These are phyloP conservation scores for Suillus luteus DNA, from an alignment of 768 basidiomycete genomes.

Conservation along the genomic window DNA sequence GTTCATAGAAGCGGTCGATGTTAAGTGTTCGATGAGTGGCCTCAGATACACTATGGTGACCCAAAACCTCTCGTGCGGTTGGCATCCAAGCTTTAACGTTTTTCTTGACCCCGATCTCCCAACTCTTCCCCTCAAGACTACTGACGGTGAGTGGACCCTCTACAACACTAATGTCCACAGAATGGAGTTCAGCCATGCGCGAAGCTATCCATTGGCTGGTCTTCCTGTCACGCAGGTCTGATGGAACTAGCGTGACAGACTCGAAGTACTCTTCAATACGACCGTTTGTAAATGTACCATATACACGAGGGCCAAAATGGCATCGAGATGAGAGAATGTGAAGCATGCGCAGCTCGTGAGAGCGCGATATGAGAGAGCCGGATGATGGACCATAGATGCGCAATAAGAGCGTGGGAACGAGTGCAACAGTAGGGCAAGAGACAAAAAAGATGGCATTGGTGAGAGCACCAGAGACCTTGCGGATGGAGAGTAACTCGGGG, in stretches of 20 bases:
- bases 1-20: constrained; percentile 59
- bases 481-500: constrained; percentile 56
- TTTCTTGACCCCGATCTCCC: constrained; percentile 61
- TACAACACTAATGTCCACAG: constrained; percentile 78
- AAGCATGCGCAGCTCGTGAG: constrained; percentile 82
- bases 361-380: constrained; percentile 82
- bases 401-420: constrained; percentile 71
- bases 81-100: constrained; percentile 74
- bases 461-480: constrained; percentile 86
- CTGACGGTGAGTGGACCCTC: constrained; percentile 44
- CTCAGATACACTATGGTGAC: constrained; percentile 52
- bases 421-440: constrained; percentile 59
- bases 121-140: constrained; percentile 45
- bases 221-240: constrained; percentile 74
- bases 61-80: constrained; percentile 73
- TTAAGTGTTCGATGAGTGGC: constrained; percentile 56
- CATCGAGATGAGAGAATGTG: constrained; percentile 88
- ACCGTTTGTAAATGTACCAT: constrained; percentile 95
- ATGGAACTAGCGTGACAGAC: constrained; percentile 74
- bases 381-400: constrained; percentile 93
- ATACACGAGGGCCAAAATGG: constrained; percentile 86
- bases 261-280: constrained; percentile 96
- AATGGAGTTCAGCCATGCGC: constrained; percentile 95
- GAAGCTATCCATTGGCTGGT: constrained; percentile 88
- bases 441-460: constrained; percentile 99